Evolutionary conservation across 2,329 filamentous ascomycete genomes (phyloP).

Genomic region (Ophiostoma sp.): DNA sequence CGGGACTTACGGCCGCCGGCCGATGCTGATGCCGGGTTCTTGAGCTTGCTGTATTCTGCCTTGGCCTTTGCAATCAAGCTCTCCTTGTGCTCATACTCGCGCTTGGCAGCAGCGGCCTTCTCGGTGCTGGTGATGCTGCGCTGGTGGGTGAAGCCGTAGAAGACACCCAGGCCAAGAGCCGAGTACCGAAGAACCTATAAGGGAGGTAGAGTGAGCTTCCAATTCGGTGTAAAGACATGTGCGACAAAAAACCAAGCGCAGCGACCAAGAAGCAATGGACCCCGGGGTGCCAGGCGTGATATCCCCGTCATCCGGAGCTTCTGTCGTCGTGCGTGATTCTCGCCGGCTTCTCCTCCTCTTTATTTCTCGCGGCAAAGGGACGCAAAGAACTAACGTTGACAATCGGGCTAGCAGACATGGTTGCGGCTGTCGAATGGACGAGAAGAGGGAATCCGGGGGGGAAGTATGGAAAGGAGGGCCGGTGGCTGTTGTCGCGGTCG

Average conservation of each 20-base stretch:
- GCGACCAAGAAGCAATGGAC: not conserved
- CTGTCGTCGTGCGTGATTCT: not conserved
- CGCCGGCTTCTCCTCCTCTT: not conserved
- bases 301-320: constrained; percentile 8
- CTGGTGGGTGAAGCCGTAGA: constrained; percentile 96
- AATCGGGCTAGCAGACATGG: constrained; percentile 33
- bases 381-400: constrained; percentile 32
- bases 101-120: constrained; percentile 64
- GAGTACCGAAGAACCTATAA: constrained; percentile 91
- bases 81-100: constrained; percentile 86
- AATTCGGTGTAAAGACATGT: not conserved
- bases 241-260: no score
- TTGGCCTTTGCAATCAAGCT: constrained; percentile 89
- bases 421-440: constrained; percentile 14
- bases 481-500: constrained; percentile 12
- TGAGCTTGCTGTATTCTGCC: constrained; percentile 75
- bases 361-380: not conserved
- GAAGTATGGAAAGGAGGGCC: constrained; percentile 12
- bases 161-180: constrained; percentile 81
- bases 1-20: constrained; percentile 32
- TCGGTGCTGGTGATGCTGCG: constrained; percentile 67
- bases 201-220: constrained; percentile 4
- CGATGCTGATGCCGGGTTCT: constrained; percentile 44
- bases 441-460: constrained; percentile 8
- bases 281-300: not conserved